A percentile compares a stretch with the other conserved stretches of the same genome.
Conservation (phyloP, 1,139 yeast genomes). For the Geotrichum europaeum region DNA sequence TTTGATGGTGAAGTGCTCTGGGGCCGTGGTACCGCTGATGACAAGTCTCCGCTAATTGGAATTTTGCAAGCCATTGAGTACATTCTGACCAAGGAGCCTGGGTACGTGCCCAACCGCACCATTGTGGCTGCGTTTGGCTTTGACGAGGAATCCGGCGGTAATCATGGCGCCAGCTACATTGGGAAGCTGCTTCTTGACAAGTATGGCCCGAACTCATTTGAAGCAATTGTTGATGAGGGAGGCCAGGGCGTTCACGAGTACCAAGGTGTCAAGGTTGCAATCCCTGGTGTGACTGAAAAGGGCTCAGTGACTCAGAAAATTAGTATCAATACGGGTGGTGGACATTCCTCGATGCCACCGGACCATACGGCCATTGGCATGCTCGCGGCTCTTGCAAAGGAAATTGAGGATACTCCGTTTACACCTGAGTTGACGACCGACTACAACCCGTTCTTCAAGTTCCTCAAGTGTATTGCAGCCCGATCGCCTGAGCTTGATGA, state of each 20-base stretch:
- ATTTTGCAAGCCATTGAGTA: slow-evolving; percentile 53
- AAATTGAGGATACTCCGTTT: slow-evolving; percentile 49
- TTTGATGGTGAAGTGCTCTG: slow-evolving; percentile 54
- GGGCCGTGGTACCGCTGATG: slow-evolving; percentile 66
- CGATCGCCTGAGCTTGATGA: slow-evolving; percentile 30
- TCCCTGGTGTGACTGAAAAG: slow-evolving; percentile 61
- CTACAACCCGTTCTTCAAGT: slow-evolving; percentile 44
- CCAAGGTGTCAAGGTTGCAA: slow-evolving; percentile 46
- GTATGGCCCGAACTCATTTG: slow-evolving; percentile 52
- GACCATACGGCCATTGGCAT: slow-evolving; percentile 67
- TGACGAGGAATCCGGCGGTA: slow-evolving; percentile 66
- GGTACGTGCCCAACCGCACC: slow-evolving; percentile 50
- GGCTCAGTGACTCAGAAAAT: slow-evolving; percentile 51
- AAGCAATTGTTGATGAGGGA: slow-evolving; percentile 64
- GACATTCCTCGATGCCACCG: slow-evolving; percentile 67
- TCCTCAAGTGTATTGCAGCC: slow-evolving; percentile 45
- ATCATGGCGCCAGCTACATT: slow-evolving; percentile 47
- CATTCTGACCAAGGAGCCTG: slow-evolving; percentile 19
- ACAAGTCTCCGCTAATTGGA: slow-evolving; percentile 53
- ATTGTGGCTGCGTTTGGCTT: slow-evolving; percentile 58
- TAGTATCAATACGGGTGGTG: slow-evolving; percentile 54
- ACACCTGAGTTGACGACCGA: slow-evolving; percentile 39
- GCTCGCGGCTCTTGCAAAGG: slow-evolving; percentile 46
- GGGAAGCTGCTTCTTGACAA: slow-evolving; percentile 41
- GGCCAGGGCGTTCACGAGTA: slow-evolving; percentile 36